Base-by-base conservation (phyloP, 1,284 basidiomycete species). In the Vanrija sp. region DNA sequence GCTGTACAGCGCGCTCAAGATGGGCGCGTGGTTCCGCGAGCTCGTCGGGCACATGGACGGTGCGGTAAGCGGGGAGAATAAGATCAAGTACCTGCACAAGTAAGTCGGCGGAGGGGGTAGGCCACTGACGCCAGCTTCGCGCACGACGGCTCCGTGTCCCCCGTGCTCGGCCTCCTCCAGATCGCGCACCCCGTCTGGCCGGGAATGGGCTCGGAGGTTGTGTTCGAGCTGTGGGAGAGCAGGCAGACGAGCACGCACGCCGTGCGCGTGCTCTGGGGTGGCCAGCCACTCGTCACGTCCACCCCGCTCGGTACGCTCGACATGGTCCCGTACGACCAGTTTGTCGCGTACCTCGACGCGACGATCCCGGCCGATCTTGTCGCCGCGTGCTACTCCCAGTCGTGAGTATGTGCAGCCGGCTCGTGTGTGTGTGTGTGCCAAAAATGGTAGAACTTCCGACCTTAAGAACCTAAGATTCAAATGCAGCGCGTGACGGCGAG, bases 121-220 rank as follows among this genome's bases (percentile, higher is more conserved):
- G n/a, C n/a, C 37, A 15, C 49, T 36, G 27, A 35, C 16, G 3
- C 15, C 43, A 68, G 68, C 55, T 66, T 71, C 36, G 71, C 66
- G 2, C 71, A 72, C 49, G 71, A 72, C 46, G 71, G 69, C 12
- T 67, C 65, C 2, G 44, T 72, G n/a, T 55, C 67, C 2, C 59
- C 68, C 25, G 54, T 67, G 16, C 62, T 71, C 9, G 71, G 69
- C 8, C 14, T 69, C 2, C 59, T 73, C 6, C 71, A 73, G 56
- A 54, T 61, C 22, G 60, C 61, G n/a, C 49, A 67, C 50, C 64
- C 64, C 15, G 53, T 66, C 4, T 71, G 71, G 68, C 69, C 71
- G 3, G 69, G 69, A 12, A 71, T 71, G 66, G 71, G 68, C 10
- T 55, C 66, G n/a, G 69, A 73, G 51, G 41, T 67, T 31, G 66